phyloP scores from a whole-genome alignment of 306 rosid species.

The Glycine soja region DNA sequence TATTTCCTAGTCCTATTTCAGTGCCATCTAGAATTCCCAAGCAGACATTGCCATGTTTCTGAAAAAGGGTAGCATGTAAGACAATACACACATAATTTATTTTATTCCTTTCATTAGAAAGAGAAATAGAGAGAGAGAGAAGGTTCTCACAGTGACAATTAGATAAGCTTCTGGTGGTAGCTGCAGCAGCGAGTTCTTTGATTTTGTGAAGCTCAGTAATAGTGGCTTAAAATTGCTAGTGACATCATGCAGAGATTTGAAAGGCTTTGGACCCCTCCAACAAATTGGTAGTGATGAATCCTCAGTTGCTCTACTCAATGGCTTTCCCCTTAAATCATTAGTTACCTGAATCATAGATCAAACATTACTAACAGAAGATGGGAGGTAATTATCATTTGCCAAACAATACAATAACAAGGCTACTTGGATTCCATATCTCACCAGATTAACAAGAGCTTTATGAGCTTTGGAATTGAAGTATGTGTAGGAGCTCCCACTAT shows the following conservation, averaged over 20 bases:
- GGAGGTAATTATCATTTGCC: not conserved
- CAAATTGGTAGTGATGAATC: conserved; percentile 67
- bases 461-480: conserved; percentile 68
- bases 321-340: conserved; percentile 62
- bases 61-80: conserved; percentile 40
- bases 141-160: conserved; percentile 61
- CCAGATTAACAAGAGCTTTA: conserved; percentile 53
- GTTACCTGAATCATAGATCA: conserved; percentile 55
- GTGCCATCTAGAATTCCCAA: conserved; percentile 74
- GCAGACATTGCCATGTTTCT: conserved; percentile 72
- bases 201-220: conserved; percentile 54
- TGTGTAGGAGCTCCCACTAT: conserved; percentile 84
- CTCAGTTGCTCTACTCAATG: conserved; percentile 48
- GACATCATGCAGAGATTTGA: conserved; percentile 60
- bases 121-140: not conserved
- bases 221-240: conserved; percentile 62
- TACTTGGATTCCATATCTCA: conserved; percentile 44
- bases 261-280: conserved; percentile 78
- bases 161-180: conserved; percentile 73
- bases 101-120: not conserved
- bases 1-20: conserved; percentile 57
- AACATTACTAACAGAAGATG: not conserved
- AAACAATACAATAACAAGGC: not conserved
- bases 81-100: conserved; percentile 21
- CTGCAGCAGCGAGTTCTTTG: conserved; percentile 53